Evolutionary conservation across 2,329 filamentous ascomycete species (phyloP).

Genomic region (Alternaria gansuensis): DNA sequence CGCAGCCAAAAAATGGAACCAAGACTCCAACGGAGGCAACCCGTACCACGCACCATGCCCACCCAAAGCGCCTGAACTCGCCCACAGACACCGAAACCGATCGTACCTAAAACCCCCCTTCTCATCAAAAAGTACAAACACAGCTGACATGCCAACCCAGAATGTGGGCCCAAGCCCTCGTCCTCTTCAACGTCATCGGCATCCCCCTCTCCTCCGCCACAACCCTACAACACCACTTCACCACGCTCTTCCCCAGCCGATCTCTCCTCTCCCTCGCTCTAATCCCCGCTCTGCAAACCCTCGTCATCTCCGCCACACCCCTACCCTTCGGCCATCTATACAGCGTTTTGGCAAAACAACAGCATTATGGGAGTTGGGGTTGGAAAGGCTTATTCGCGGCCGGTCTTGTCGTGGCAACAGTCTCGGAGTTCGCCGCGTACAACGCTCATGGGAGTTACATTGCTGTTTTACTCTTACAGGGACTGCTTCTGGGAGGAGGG

Average conservation of each 20-base stretch:
- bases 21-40: neutral
- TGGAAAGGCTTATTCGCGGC: conserved; percentile 11
- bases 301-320: conserved; percentile 24
- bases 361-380: neutral
- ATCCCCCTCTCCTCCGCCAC: conserved; percentile 37
- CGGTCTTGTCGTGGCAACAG: neutral
- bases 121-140: too few relatives aligned
- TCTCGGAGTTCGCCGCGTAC: conserved; percentile 2
- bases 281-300: conserved; percentile 26
- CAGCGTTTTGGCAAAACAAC: neutral
- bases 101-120: neutral
- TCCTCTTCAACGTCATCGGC: conserved; percentile 40
- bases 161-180: conserved; percentile 32
- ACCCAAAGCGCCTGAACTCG: neutral
- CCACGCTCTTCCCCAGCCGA: conserved; percentile 8
- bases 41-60: neutral
- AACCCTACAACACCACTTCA: conserved; percentile 38
- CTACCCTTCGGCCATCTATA: conserved; percentile 15
- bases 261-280: conserved; percentile 20
- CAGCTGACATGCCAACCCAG: neutral
- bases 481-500: conserved; percentile 23
- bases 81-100: conserved; percentile 3
- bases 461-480: conserved; percentile 20
- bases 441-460: neutral
- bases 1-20: neutral